Percentiles rank a stretch among this genome's conserved stretches.
Evolutionary conservation across 805 yeast genomes (phyloP).

Genomic region (Spathaspora sp.): DNA sequence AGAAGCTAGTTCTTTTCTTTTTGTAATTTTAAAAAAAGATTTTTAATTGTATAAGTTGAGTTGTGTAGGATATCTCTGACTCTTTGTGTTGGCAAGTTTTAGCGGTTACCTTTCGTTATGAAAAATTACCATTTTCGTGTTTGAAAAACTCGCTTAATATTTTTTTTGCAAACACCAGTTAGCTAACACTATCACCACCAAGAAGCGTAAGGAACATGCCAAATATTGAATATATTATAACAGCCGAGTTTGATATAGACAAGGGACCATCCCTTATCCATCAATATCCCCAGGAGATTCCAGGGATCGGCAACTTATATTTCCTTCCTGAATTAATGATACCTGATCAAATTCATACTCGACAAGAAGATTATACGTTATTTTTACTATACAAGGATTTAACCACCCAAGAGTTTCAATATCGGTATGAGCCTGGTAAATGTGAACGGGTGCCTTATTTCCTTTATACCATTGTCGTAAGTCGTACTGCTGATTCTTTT

Average conservation of each 20-base stretch:
- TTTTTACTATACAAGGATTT: conserved; percentile 49
- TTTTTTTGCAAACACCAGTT: not conserved
- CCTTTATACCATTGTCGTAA: conserved; percentile 52
- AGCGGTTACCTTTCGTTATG: too few species aligned
- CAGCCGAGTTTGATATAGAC: conserved; percentile 78
- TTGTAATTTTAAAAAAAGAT: not conserved
- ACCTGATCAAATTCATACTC: conserved; percentile 57
- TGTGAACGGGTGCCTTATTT: conserved; percentile 45
- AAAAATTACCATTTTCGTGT: not conserved
- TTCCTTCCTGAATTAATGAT: conserved; percentile 55
- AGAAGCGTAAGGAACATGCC: conserved; percentile 5
- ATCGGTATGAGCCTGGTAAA: conserved; percentile 23
- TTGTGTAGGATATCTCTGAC: too few species aligned
- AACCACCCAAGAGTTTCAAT: conserved; percentile 36
- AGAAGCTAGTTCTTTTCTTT: not conserved
- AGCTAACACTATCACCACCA: too few species aligned
- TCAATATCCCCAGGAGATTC: conserved; percentile 37
- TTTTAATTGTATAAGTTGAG: too few species aligned
- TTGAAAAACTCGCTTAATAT: not conserved
- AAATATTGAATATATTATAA: conserved; percentile 54
- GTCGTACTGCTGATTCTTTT: conserved; percentile 40
- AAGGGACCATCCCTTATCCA: conserved; percentile 64
- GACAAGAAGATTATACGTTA: conserved; percentile 56
- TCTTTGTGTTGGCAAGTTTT: too few species aligned
- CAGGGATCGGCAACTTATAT: conserved; percentile 32